Conservation (phyloP, 1,284 basidiomycete genomes). For the Quambalaria eucalypti region DNA sequence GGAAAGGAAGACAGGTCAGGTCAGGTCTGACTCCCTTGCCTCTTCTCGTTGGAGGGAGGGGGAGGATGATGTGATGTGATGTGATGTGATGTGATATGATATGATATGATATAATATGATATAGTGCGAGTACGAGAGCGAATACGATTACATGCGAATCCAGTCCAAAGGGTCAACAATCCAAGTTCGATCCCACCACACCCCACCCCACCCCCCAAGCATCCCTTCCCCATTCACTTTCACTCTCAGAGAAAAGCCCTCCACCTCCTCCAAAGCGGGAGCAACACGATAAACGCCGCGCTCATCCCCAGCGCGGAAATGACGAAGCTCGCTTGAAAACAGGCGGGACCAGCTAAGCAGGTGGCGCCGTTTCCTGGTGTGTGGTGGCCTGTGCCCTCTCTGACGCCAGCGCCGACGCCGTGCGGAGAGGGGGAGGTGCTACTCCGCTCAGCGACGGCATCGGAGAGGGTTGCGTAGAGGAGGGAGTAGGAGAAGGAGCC, state of each 20-base stretch:
- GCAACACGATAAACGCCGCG: constrained; percentile 1
- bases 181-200: background rate
- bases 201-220: no score
- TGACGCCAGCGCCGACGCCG: background rate
- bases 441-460: background rate
- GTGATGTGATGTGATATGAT: no score
- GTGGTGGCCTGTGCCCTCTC: background rate
- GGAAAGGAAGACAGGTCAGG: no score
- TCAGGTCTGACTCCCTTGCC: no score
- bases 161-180: no score
- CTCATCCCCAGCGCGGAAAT: constrained; percentile 1
- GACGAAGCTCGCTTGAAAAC: constrained; percentile 11
- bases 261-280: constrained; percentile 13
- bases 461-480: constrained; percentile 11
- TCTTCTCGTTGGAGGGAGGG: no score
- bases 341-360: constrained; percentile 5
- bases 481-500: constrained; percentile 12
- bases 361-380: background rate
- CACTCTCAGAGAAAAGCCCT: constrained; percentile 4
- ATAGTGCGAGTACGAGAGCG: no score
- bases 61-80: no score
- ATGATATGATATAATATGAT: no score
- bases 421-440: background rate
- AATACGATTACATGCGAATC: no score
- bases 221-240: no score